A percentile compares a stretch with the other conserved stretches of the same genome.
phyloP scores from a whole-genome alignment of 805 yeast genomes.

The Tanozyma kutaoensis region DNA sequence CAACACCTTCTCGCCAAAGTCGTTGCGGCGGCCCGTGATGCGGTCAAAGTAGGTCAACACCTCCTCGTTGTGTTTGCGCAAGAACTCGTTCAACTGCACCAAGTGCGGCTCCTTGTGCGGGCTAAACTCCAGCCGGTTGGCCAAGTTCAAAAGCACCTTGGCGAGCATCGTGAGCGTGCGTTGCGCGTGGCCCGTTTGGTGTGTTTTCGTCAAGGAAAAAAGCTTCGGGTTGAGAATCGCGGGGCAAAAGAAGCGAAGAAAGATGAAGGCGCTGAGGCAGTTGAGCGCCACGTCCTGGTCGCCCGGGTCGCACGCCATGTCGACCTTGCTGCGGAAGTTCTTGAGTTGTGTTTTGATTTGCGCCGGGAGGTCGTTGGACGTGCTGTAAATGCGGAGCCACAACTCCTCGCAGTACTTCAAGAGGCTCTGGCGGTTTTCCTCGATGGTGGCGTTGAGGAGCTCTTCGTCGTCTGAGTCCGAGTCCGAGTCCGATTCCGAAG shows the following conservation, averaged over 20 bases:
- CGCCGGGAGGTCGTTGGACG: constrained; percentile 65
- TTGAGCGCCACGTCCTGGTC: constrained; percentile 41
- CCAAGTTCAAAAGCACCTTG: constrained; percentile 64
- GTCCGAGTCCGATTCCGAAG: constrained; percentile 6
- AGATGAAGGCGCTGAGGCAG: constrained; percentile 73
- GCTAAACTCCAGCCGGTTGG: constrained; percentile 60
- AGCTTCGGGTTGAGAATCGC: constrained; percentile 84
- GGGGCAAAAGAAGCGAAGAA: constrained; percentile 67
- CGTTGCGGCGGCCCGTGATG: constrained; percentile 58
- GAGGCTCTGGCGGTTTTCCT: constrained; percentile 36
- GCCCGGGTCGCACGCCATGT: constrained; percentile 41
- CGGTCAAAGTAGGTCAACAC: constrained; percentile 58
- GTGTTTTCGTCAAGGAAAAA: constrained; percentile 57
- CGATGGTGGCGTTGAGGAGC: constrained; percentile 19
- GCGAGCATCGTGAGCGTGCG: constrained; percentile 74
- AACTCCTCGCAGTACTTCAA: constrained; percentile 37
- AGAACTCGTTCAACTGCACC: constrained; percentile 54
- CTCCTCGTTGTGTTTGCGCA: constrained; percentile 42
- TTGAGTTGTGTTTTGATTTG: constrained; percentile 53
- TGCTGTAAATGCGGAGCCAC: constrained; percentile 52
- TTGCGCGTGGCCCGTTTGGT: constrained; percentile 59
- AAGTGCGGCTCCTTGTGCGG: constrained; percentile 80
- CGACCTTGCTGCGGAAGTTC: constrained; percentile 50
- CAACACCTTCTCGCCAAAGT: constrained; percentile 44
- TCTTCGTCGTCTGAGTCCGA: constrained; percentile 9